A percentile compares a stretch with the other conserved stretches of the same genome.
These are phyloP conservation scores for Aristolochia fimbriata DNA, from an alignment of 164 flowering plant species.

Conservation along the genomic window DNA sequence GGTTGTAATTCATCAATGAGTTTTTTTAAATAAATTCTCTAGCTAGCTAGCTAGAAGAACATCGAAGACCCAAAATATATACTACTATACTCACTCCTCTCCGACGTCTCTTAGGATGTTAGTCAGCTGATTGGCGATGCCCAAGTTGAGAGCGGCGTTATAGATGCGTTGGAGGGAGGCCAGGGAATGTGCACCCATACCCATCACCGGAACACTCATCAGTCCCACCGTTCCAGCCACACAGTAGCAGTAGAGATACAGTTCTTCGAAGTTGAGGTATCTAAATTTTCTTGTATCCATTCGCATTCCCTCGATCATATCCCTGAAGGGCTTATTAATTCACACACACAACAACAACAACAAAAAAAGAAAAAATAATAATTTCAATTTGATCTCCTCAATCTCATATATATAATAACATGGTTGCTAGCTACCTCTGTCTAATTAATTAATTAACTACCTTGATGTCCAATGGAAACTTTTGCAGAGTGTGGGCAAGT, in stretches of 20 bases:
- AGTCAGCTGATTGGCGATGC: constrained; percentile 72
- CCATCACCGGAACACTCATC: constrained; percentile 79
- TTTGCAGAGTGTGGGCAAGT: constrained; percentile 48
- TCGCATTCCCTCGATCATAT: constrained; percentile 83
- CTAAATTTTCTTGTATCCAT: constrained; percentile 57
- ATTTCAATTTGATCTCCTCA: too few relatives aligned
- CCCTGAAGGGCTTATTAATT: constrained; percentile 79
- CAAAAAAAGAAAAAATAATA: too few relatives aligned
- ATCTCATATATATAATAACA: too few relatives aligned
- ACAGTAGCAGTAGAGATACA: constrained; percentile 69
- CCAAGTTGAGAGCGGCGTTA: constrained; percentile 48
- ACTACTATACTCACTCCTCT: constrained; percentile 61
- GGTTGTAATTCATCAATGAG: not conserved
- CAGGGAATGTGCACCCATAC: constrained; percentile 47
- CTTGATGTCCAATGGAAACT: constrained; percentile 68
- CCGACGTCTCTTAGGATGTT: constrained; percentile 85
- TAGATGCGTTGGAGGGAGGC: constrained; percentile 34
- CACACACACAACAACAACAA: too few relatives aligned
- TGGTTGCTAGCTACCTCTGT: too few relatives aligned
- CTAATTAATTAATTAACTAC: constrained; percentile 19
- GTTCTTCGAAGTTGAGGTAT: constrained; percentile 59
- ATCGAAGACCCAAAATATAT: not conserved
- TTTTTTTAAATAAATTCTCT: not conserved
- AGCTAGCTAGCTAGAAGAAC: too few relatives aligned
- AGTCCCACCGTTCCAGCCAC: constrained; percentile 79